These are phyloP conservation scores for Hydrangea macrophylla DNA, from an alignment of 148 eudicot species.

Conservation along the genomic window DNA sequence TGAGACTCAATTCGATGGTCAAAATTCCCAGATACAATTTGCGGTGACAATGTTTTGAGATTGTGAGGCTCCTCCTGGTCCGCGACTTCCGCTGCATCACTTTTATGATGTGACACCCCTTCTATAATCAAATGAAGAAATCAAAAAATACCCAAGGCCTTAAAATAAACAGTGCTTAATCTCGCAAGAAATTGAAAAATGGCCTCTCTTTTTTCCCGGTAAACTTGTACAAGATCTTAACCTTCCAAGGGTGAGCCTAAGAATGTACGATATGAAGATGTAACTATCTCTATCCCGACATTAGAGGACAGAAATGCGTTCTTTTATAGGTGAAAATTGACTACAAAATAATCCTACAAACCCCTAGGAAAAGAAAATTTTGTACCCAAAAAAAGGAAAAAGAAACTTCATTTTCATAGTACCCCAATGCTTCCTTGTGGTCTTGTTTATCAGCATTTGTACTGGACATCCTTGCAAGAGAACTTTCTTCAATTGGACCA, in stretches of 20 bases:
- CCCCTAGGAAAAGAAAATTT: too few relatives aligned
- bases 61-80: conserved; percentile 10
- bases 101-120: conserved; percentile 9
- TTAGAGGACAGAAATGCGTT: not conserved
- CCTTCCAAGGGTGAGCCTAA: not conserved
- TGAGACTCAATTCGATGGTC: conserved; percentile 37
- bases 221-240: too few relatives aligned
- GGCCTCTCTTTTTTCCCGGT: too few relatives aligned
- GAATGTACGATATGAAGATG: not conserved
- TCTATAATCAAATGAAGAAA: conserved; percentile 15
- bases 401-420: too few relatives aligned
- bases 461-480: too few relatives aligned
- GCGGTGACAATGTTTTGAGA: conserved; percentile 16
- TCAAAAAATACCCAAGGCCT: conserved; percentile 2
- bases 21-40: conserved; percentile 16
- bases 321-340: too few relatives aligned
- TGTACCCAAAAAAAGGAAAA: too few relatives aligned
- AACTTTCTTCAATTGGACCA: not conserved
- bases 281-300: too few relatives aligned
- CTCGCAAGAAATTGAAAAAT: too few relatives aligned
- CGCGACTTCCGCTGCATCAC: conserved; percentile 12
- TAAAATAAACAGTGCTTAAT: not conserved
- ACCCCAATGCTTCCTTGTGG: too few relatives aligned
- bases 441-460: too few relatives aligned
- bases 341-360: too few relatives aligned